phyloP scores from a whole-genome alignment of 352 stramenopile species.

The Phytopythium ostracodes region DNA sequence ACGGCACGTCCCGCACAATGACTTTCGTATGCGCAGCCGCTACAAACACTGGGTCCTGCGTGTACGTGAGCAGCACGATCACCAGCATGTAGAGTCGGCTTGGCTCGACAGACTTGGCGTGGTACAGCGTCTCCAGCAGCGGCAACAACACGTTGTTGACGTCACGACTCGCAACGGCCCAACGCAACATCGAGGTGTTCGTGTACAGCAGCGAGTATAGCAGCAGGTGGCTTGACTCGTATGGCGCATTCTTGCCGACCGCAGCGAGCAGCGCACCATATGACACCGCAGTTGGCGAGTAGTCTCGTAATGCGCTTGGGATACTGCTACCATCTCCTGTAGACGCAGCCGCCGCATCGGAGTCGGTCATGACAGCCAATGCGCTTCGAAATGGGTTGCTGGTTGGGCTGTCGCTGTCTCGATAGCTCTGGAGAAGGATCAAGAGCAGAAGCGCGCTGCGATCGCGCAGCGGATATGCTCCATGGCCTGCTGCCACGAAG shows the following conservation, averaged over 20 bases:
- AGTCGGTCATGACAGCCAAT: constrained; percentile 35
- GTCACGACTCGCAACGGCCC: constrained; percentile 37
- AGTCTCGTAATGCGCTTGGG: background rate
- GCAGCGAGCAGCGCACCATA: constrained; percentile 53
- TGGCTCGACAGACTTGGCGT: constrained; percentile 53
- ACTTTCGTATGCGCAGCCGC: constrained; percentile 54
- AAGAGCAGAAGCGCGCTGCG: constrained; percentile 65
- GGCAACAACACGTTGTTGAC: constrained; percentile 51
- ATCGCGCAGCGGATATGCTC: constrained; percentile 55
- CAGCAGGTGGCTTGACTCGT: constrained; percentile 65
- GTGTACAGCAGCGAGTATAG: constrained; percentile 74
- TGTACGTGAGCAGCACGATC: constrained; percentile 65
- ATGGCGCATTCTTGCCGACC: constrained; percentile 47
- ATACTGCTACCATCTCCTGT: background rate
- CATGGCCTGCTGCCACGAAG: constrained; percentile 51
- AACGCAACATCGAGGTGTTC: constrained; percentile 49
- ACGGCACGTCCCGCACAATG: constrained; percentile 55
- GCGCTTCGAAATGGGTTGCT: constrained; percentile 67
- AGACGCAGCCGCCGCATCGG: constrained; percentile 6
- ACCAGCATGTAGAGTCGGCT: constrained; percentile 71
- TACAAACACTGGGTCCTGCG: constrained; percentile 59
- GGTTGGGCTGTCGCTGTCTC: constrained; percentile 36
- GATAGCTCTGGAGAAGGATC: constrained; percentile 64
- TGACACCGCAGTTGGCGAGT: constrained; percentile 17
- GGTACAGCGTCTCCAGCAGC: constrained; percentile 72